Conservation (phyloP, 257 asterid species). For the Solanum sejunctum region DNA sequence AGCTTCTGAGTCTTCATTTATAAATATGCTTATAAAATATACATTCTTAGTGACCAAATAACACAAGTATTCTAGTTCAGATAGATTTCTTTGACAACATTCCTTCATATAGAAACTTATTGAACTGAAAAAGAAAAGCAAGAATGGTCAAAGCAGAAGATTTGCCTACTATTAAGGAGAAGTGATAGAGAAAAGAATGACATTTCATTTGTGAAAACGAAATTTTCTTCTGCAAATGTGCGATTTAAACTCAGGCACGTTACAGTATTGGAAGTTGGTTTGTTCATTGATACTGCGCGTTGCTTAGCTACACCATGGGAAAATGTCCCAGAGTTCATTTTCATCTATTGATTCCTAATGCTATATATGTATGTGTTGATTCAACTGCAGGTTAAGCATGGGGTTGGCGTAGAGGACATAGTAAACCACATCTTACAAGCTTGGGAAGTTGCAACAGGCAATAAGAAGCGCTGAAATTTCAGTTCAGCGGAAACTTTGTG, state of each 20-base stretch:
- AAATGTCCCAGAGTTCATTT: neutral
- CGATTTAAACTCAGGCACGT: neutral
- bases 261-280: neutral
- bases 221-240: neutral
- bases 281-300: neutral
- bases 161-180: neutral
- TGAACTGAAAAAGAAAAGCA: neutral
- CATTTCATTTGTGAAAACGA: neutral
- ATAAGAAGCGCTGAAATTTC: conserved; percentile 29
- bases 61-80: neutral
- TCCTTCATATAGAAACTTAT: neutral
- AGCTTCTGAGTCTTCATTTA: neutral
- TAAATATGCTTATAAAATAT: neutral
- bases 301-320: neutral
- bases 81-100: neutral
- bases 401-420: conserved; percentile 80
- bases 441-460: conserved; percentile 76
- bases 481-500: neutral
- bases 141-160: neutral
- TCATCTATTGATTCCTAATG: neutral
- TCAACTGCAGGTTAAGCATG: conserved; percentile 72
- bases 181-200: neutral
- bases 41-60: neutral
- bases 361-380: neutral
- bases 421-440: conserved; percentile 52